Conservation (phyloP, 2,329 filamentous ascomycete genomes). For the Aspergillus ochraceoroseus region DNA sequence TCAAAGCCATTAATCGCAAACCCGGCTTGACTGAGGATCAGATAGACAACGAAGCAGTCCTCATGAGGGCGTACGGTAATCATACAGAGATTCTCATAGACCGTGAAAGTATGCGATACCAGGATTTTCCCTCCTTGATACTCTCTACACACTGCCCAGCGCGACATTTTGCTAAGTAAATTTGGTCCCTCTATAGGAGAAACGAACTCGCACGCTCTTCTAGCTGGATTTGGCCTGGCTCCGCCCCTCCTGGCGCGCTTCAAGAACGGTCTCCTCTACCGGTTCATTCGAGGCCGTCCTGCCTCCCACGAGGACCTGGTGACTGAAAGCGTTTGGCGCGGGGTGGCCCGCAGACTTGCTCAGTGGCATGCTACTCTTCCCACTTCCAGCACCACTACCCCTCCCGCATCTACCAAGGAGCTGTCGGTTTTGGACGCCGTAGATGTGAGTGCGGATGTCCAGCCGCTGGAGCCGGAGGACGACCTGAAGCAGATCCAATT, state of each 20-base stretch:
- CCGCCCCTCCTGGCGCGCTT: conserved; percentile 86
- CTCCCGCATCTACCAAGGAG: conserved; percentile 17
- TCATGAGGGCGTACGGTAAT: conserved; percentile 89
- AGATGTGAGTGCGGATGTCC: conserved; percentile 18
- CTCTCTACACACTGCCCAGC: conserved; percentile 25
- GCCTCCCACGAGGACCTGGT: conserved; percentile 77
- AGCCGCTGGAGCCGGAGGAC: conserved; percentile 15
- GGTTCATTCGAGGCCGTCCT: conserved; percentile 75
- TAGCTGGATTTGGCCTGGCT: conserved; percentile 76
- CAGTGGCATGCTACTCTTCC: conserved; percentile 82
- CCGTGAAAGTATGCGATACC: conserved; percentile 66
- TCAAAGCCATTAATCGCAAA: conserved; percentile 49
- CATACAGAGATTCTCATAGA: conserved; percentile 95
- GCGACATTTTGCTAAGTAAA: conserved; percentile 36
- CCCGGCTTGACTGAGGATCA: conserved; percentile 68
- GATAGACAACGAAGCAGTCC: conserved; percentile 75
- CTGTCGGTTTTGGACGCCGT: conserved; percentile 21
- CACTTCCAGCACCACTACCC: conserved; percentile 45
- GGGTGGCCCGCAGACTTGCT: conserved; percentile 76
- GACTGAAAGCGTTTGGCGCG: conserved; percentile 68
- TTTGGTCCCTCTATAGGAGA: conserved; percentile 47
- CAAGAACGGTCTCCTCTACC: conserved; percentile 92
- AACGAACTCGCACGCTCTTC: conserved; percentile 69
- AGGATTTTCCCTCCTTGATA: conserved; percentile 8
- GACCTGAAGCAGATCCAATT: conserved; percentile 47